Evolutionary conservation across 2,329 filamentous ascomycete species (phyloP), one percentile per base, ranked within the genome.

Genomic region (Colletotrichum chlorophyti): DNA sequence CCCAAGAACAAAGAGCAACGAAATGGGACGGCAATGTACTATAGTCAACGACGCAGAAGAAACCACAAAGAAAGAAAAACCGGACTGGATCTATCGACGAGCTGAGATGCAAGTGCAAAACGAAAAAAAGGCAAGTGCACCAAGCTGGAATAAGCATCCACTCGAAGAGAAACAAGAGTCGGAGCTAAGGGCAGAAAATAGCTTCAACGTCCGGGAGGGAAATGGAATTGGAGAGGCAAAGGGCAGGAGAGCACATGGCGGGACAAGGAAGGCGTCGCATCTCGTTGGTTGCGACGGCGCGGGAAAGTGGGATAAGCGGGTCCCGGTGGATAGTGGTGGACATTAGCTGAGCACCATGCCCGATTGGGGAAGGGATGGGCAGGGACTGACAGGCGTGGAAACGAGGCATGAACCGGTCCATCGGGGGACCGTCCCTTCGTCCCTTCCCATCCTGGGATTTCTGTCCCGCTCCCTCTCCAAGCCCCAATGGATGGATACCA

Each of bases 171-270:
- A 42, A 40, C 42, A 19, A 38, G 24, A 32, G 23, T 38, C 55
- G 55, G 50, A 49, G 51, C 19, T 49, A 9, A 49, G 31, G 32
- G 23, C 37, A 43, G 32, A 43, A 49, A 55, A 11, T 6, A 55
- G 51, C 53, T 43, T 49, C 51, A 17, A 46, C 34, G 37, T 43
- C 57, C 43, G 57, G 51, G 51, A 26, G 35, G 43, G 31, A 24
- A 29, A n/a, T 6, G 10, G 41, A 21, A 21, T 34, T 46, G 10
- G 46, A 31, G 31, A 14, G 9, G n/a, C 26, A 42, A 17, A 46
- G 43, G 35, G 57, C 38, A 43, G 19, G 29, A 55, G 41, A 49
- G 51, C 57, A 60, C 57, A 60, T 60, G 57, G 57, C 38, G 5
- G n/a, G 31, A 27, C 45, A 55, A 29, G 57, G 57, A 50, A 57